Conservation (phyloP, 1,284 basidiomycete species). For the Ganoderma sp. region DNA sequence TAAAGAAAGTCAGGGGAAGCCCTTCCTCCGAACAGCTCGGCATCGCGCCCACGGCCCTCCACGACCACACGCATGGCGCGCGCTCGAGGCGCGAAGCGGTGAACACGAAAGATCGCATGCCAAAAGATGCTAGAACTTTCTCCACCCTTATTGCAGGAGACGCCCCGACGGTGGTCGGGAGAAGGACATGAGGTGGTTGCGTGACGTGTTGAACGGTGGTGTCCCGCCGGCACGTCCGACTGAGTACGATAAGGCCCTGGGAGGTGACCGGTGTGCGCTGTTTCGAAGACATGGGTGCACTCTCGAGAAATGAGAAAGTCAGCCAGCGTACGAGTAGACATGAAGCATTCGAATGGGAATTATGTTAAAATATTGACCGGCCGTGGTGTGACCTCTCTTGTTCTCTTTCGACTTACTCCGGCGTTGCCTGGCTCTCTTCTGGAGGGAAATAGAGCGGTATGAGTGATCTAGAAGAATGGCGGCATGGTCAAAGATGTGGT, state of each 20-base stretch:
- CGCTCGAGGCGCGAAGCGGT: not conserved
- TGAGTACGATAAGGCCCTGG: not conserved
- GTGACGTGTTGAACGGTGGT: not conserved
- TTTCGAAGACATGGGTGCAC: not conserved
- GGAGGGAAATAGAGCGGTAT: constrained; percentile 69
- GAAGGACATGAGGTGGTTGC: not conserved
- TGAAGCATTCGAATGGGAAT: not conserved
- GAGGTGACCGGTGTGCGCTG: not conserved
- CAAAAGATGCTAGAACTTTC: not conserved
- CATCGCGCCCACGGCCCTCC: too few relatives aligned
- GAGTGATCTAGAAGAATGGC: constrained; percentile 50
- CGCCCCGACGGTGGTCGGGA: not conserved
- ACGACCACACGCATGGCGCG: too few relatives aligned
- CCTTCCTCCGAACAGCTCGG: too few relatives aligned
- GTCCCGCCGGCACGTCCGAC: not conserved
- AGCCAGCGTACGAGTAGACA: not conserved
- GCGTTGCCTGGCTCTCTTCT: not conserved
- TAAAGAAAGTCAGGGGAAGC: too few relatives aligned
- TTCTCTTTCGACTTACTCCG: constrained; percentile 3
- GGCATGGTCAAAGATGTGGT: not conserved
- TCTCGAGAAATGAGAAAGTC: not conserved
- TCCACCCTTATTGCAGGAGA: not conserved
- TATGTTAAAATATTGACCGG: not conserved
- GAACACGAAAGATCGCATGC: not conserved
- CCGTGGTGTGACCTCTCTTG: not conserved